These are phyloP conservation scores for Leccinum boreale DNA, from an alignment of 768 basidiomycete genomes.

Conservation along the genomic window DNA sequence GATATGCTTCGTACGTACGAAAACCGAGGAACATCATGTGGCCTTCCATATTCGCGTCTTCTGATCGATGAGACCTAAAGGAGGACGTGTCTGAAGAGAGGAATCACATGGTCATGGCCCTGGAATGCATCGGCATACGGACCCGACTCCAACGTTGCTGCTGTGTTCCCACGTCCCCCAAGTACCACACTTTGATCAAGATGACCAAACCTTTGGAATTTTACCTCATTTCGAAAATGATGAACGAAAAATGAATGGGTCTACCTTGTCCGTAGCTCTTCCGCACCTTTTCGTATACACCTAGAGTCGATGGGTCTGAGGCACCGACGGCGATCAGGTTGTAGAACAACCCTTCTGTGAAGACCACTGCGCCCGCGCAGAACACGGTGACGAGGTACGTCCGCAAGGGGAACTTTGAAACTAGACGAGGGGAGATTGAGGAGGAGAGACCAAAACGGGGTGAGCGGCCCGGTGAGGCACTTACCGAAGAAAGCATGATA, in stretches of 20 bases:
- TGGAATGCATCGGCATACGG: constrained; percentile 2
- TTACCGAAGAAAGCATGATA: constrained; percentile 23
- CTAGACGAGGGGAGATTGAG: constrained; percentile 4
- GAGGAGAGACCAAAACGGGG: neutral
- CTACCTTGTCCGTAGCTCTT: constrained; percentile 16
- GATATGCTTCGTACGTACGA: neutral
- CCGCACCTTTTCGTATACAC: constrained; percentile 14
- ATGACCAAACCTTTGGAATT: constrained; percentile 7
- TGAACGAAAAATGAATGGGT: too few species aligned
- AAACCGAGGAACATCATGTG: too few species aligned
- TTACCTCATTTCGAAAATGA: neutral
- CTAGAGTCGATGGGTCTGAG: constrained; percentile 13
- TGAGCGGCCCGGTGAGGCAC: neutral
- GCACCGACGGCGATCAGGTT: constrained; percentile 8
- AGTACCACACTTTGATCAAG: constrained; percentile 19
- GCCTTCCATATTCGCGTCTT: neutral
- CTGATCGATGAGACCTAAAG: neutral
- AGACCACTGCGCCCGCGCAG: constrained; percentile 9
- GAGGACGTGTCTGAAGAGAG: neutral
- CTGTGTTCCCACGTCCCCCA: constrained; percentile 1
- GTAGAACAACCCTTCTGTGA: constrained; percentile 22
- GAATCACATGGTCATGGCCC: constrained; percentile 19
- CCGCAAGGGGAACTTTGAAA: constrained; percentile 8
- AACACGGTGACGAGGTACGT: constrained; percentile 21
- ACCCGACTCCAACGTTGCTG: neutral